Conservation (phyloP, 139 green algal species). For the Tetraselmis striata region DNA sequence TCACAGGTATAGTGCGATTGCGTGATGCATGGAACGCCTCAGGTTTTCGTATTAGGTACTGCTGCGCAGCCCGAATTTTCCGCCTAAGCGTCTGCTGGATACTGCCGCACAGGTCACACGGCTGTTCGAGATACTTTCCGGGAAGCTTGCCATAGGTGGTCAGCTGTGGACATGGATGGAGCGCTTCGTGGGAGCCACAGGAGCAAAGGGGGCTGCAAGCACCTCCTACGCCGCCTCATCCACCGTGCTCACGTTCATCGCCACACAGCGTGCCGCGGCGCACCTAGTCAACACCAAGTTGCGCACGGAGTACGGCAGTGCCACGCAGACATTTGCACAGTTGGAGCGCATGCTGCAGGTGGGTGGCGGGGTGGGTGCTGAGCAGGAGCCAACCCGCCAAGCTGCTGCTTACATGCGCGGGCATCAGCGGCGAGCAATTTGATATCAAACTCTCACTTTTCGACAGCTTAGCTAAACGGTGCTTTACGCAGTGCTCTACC, state of each 20-base stretch:
- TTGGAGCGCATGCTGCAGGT: background rate
- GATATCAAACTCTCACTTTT: too few relatives aligned
- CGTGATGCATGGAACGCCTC: too few relatives aligned
- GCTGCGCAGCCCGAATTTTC: too few relatives aligned
- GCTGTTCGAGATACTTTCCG: background rate
- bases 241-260: background rate
- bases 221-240: background rate
- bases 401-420: too few relatives aligned
- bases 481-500: too few relatives aligned
- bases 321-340: background rate
- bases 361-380: too few relatives aligned
- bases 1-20: too few relatives aligned
- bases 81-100: too few relatives aligned
- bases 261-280: background rate
- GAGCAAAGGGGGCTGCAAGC: background rate
- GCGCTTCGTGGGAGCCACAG: background rate
- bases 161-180: background rate
- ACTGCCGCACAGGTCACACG: background rate
- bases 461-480: too few relatives aligned
- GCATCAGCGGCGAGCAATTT: too few relatives aligned
- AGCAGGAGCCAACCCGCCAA: too few relatives aligned
- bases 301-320: background rate
- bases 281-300: background rate
- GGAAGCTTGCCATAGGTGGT: background rate
- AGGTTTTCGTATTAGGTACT: too few relatives aligned